Evolutionary conservation across 805 yeast genomes (phyloP), one percentile per base, ranked within the genome.

Genomic region (Candida nanaspora): DNA sequence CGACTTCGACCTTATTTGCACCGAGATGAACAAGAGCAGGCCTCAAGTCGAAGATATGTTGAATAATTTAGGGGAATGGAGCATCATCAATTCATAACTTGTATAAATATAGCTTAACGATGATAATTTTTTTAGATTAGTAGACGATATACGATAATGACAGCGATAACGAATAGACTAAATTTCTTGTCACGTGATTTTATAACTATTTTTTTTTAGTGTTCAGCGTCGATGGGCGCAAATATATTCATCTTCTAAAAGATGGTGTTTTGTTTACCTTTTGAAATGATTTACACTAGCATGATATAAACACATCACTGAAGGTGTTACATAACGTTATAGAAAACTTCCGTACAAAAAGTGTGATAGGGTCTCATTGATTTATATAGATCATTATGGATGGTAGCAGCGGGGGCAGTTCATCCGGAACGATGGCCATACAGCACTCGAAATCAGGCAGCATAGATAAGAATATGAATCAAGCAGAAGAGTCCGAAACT

Each of bases 1-100:
- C 39, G 73, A 71, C 46, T 67, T 80, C 47, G 91, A 82, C 51
- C 66, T 74, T 4, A 79, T 86, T 2, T 82, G 91, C 52, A 85
- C 91, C 0, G 82, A 78, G 43, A 62, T 86, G 50, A 74, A 70
- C 36, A 69, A 70, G 51, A 70, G 83, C 9, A 64, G 77, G 35
- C 56, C 55, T 18, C 81, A 80, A 23, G 74, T 83, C 1, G 82
- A 79, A 48, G 52, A 50, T 2, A 40, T 75, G 3, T 43, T 79
- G n/a, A 56, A 63, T 26, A 59, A 60, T 9, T 35, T 59, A 26
- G 72, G 80, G 1, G 72, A 72, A 15, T 76, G 75, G 62, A 69
- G 61, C 39, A 55, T 74, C 13, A 63, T 77, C 2, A 72, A 69
- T 35, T 43, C 56, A n/a, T 35, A 20, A 33, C 8, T 14, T 6